phyloP scores from a whole-genome alignment of 1,284 basidiomycete species.

The Apiotrichum sp. region DNA sequence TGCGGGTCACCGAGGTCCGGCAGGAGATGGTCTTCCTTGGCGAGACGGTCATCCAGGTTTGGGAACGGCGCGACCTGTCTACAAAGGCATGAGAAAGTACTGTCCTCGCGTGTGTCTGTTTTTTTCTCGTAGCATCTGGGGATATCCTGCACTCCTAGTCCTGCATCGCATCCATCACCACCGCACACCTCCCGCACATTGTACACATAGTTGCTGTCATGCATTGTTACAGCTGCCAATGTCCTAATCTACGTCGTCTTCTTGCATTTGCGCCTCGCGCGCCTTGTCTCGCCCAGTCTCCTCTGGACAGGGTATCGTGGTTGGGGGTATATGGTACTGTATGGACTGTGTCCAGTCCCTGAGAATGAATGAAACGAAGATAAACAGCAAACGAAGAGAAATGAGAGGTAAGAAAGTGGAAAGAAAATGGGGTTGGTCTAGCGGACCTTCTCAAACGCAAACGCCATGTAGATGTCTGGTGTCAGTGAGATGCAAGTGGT shows the following conservation, averaged over 20 bases:
- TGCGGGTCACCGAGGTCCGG: conserved; percentile 90
- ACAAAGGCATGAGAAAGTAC: conserved; percentile 3
- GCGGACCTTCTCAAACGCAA: conserved; percentile 66
- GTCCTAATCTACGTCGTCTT: not conserved
- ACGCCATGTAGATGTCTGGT: conserved; percentile 74
- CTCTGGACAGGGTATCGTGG: too few species aligned
- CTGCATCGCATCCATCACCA: not conserved
- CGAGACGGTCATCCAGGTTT: conserved; percentile 85
- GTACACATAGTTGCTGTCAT: conserved; percentile 2
- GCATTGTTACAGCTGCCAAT: conserved; percentile 1
- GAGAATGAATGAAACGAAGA: too few species aligned
- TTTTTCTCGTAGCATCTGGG: too few species aligned
- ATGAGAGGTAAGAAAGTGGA: not conserved
- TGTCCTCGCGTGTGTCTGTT: too few species aligned
- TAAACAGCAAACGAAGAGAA: not conserved
- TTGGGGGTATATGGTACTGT: too few species aligned
- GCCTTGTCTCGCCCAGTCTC: too few species aligned
- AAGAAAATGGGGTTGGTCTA: conserved; percentile 17
- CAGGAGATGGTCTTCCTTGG: conserved; percentile 98
- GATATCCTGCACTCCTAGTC: not conserved
- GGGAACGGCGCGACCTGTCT: conserved; percentile 43
- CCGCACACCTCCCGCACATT: not conserved
- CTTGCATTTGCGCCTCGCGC: too few species aligned
- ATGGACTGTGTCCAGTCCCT: too few species aligned
- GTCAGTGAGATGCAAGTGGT: not conserved